Base-by-base conservation (phyloP, 2,329 filamentous ascomycete genomes). In the Talaromyces funiculosus region DNA sequence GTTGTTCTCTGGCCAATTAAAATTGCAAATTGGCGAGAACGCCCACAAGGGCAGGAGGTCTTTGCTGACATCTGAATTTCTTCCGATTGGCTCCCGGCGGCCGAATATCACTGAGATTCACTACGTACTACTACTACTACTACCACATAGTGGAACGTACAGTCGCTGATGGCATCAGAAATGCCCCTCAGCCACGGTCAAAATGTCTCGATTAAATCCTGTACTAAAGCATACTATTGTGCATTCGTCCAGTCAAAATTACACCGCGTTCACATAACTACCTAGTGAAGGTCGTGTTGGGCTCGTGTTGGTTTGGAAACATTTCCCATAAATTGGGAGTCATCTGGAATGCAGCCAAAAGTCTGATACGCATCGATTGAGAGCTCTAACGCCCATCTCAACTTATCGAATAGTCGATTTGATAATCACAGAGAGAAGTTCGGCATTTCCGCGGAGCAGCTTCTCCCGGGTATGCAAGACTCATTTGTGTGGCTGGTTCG, bases 1-100 rank as follows among this genome's bases (percentile, higher is more conserved):
- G 42, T 26, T 55, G 53, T 55, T 29, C 35, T 6, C 26, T 68
- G 53, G 12, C 72, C 73, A 75, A 75, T 76, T 69, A 75, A 57
- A 67, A 26, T 22, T 3, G 42, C 47, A 51, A 57, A 60, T 74
- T 75, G 67, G 68, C 72, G 74, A 75, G 70, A 37, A 57, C 24
- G 35, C 20, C 45, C 40, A 26, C 14, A 37, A 42, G 16, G 29
- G 24, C 53, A 56, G 53, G 37, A 45, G 29, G 59, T 38, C 33
- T 26, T 37, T 29, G 20, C 37, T 22, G 29, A 20, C 10, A n/a
- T 47, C n/a, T n/a, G n/a, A n/a, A n/a, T n/a, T n/a, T n/a, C 24
- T 35, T 24, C 55, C 56, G 55, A 61, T 61, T 61, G 60, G 60
- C 49, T 53, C 22, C 10, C 33, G 4, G 20, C 12, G 9, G 6